These are phyloP conservation scores for Leccinum disarticulatum DNA, from an alignment of 768 basidiomycete species.

Conservation along the genomic window DNA sequence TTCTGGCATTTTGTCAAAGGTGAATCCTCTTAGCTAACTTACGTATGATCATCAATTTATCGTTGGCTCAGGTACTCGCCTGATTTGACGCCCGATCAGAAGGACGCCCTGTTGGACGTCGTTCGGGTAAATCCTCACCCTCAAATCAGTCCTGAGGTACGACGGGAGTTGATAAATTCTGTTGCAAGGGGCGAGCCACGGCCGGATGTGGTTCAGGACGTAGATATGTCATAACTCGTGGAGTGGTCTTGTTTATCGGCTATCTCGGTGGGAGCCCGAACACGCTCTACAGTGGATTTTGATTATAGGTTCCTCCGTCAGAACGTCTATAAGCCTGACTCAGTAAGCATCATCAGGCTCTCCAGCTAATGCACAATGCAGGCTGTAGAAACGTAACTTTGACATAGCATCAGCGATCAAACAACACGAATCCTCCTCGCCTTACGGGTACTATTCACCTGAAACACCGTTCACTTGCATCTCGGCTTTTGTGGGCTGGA, in stretches of 20 bases:
- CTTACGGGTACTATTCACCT: neutral
- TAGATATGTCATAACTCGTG: conserved; percentile 52
- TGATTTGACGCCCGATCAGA: conserved; percentile 95
- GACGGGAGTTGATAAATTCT: conserved; percentile 85
- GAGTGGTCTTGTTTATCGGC: neutral
- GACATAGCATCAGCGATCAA: neutral
- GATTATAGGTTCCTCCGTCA: conserved; percentile 21
- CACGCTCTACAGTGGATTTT: too few relatives aligned
- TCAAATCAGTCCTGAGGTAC: conserved; percentile 86
- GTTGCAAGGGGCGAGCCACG: conserved; percentile 83
- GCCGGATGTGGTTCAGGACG: conserved; percentile 60
- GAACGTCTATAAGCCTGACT: neutral
- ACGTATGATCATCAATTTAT: conserved; percentile 3
- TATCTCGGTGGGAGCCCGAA: neutral
- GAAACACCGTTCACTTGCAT: neutral
- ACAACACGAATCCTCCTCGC: neutral
- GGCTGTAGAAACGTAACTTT: neutral
- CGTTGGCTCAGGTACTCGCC: conserved; percentile 70
- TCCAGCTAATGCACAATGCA: neutral
- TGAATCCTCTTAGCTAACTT: conserved; percentile 31
- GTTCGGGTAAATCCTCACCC: conserved; percentile 82
- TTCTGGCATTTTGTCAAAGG: conserved; percentile 94
- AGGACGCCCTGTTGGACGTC: conserved; percentile 94
- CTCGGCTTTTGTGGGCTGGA: neutral
- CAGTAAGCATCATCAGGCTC: neutral